Evolutionary conservation across 352 stramenopile species (phyloP), one percentile per base, ranked within the genome.

Genomic region (Globisporangium perplexum): DNA sequence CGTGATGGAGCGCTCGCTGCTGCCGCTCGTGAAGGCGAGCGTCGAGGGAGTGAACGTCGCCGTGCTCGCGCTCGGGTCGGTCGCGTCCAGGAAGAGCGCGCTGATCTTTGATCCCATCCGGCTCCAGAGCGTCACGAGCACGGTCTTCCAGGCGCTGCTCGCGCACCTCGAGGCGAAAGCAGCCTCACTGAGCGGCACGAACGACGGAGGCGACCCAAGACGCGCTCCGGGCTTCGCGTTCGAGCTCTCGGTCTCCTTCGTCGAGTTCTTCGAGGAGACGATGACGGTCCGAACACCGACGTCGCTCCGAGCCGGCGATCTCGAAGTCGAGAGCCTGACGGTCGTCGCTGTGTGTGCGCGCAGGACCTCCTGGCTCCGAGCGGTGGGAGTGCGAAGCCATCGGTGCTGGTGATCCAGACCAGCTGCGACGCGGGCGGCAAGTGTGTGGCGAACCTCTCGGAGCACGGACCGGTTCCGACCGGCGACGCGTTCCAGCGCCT

Each of bases 41-140:
- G 65, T 68, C 3, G 72, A 88, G 59, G 77, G 74, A 20, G 71
- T 88, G 30, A 81, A 86, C 52, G 68, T 66, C 7, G 62, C 66
- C 6, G 47, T 78, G 17, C 62, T 88, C 0, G 65, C 61, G 2
- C 28, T 84, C 18, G 75, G 77, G 12, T 80, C 74, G 30, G 54
- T 62, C 0, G 64, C 66, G 39, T 62, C 71, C 7, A 55, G 52
- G 24, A 80, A 73, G 45, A 71, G 47, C 39, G 63, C 62, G 7
- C 49, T 79, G 28, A 28, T 88, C 6, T 79, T 84, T 35, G 58
- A 60, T 20, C 60, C 53, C 14, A 68, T 71, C 47, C 26, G 50
- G 8, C 47, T 66, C 1, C 48, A 73, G 14, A 74, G 66, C 42
- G 31, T 83, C 7, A 64, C 63, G 7, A 14, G 26, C n/a, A 44